Evolutionary conservation across 768 basidiomycete genomes (phyloP), one percentile per base, ranked within the genome.

Genomic region (Boletus pseudo-olivaceus): DNA sequence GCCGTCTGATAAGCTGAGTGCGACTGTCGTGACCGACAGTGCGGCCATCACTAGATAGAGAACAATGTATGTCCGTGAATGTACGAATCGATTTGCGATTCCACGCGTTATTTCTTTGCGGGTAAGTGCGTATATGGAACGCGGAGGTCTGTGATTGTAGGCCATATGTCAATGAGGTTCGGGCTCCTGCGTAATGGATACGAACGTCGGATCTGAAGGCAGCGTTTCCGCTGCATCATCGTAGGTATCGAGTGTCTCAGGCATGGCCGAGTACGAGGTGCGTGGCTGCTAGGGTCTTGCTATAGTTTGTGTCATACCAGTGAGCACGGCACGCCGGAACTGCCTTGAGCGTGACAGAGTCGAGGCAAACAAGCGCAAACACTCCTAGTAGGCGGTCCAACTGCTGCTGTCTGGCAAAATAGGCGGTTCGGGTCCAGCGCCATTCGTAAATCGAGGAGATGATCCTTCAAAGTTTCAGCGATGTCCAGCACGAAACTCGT

Each of bases 21-120:
- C 81, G 51, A 96, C 87, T 0, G 93, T 95, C 9, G 91, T 85
- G 47, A 91, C 81, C 3, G 91, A 93, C 17, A 96, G 77, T 14
- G 84, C 84, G 2, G 93, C 90, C 92, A 96, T 93, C 53, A 73
- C 83, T 32, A 96, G 83, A 72, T 96, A 96, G 47, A 96, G 82
- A 55, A 90, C 77, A 47, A 95, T 92, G 67, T 96, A 96, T 40
- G 82, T 82, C 58, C 87, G 78, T 35, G 91, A 93, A 70, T 94
- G 90, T 34, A 94, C 86, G 67, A 94, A 92, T 52, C 91, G 82
- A 70, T 93, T 95, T 27, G 93, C 93, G 53, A 96, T 81, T 15
- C 92, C 93, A 52, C 80, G 83, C 5, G 87, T 81, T 60, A 92
- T 90, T 72, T 96, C 93, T 46, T 82, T 78, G 52, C 89, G 84